Base-by-base conservation (phyloP, 306 rosid genomes). In the Rosa lucieae region DNA sequence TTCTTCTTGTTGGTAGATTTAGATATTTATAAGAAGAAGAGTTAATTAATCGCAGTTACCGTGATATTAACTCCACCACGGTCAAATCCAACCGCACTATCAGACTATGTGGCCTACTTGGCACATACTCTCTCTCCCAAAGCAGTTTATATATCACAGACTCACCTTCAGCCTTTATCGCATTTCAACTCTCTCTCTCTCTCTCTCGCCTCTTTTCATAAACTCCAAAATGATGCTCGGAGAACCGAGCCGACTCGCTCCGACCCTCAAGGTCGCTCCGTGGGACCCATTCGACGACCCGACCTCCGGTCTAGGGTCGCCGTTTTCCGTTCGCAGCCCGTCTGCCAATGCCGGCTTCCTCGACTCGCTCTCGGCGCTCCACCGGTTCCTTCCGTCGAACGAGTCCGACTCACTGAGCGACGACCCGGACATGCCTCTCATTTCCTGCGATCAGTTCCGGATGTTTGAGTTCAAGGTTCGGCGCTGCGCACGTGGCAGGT, bases 401-500 rank as follows among this genome's bases (percentile, higher is more conserved):
- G 79, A 83, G 23, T 81, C 85, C 9, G 89, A 86, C 71, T 74
- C 81, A 3, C 44, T 74, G 17, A 18, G 21, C 15, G 87, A 80
- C 46, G 90, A 87, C 8, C 67, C 81, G n/a, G 89, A 87, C 79
- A 47, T 79, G 21, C 70, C 83, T 35, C 86, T 83, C 10, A 87
- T 87, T 68, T 87, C 93, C 20, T 62, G 91, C 5, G 97, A 92
- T 35, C 88, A 94, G 52, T 94, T 94, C 84, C 88, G 97, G 43
- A 94, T 94, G 94, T 94, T 82, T 81, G 93, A 94, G 70, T 94
- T 90, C 80, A 94, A 94, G 85, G 83, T 94, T 0, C 79, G 87
- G 9, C 76, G 67, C 46, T 94, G 98, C 80, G 79, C 91, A 3
- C 97, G 96, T 65, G 89, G 81, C 68, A 81, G 97, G 82, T 87